phyloP scores from a whole-genome alignment of 352 stramenopile species.

The Phytopythium kandeliae region DNA sequence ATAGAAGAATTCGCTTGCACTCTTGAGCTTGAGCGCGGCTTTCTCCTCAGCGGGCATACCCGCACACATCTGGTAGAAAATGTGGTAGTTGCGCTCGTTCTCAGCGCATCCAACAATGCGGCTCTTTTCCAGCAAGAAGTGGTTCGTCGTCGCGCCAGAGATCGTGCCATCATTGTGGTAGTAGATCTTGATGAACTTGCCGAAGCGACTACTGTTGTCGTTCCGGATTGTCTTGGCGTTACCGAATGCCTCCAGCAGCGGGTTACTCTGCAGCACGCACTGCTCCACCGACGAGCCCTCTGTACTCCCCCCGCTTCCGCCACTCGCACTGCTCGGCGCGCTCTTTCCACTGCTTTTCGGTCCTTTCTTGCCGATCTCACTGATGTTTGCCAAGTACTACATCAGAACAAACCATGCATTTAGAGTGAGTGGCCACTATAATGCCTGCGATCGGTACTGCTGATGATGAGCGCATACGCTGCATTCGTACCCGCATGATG shows the following conservation, averaged over 20 bases:
- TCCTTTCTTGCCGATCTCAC: constrained; percentile 78
- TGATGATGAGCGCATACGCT: not conserved
- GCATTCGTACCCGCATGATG: constrained; percentile 78
- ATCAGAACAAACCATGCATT: constrained; percentile 4
- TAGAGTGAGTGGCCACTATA: constrained; percentile 4
- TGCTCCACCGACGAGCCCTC: constrained; percentile 76
- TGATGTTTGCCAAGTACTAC: constrained; percentile 88
- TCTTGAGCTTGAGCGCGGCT: constrained; percentile 76
- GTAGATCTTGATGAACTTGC: constrained; percentile 96
- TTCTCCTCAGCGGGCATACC: constrained; percentile 69
- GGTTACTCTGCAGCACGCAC: constrained; percentile 91
- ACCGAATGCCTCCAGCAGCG: constrained; percentile 89
- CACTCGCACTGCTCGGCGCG: constrained; percentile 29
- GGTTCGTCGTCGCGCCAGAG: constrained; percentile 90
- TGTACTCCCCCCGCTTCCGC: constrained; percentile 2
- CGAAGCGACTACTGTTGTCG: constrained; percentile 95
- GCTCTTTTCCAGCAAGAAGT: constrained; percentile 98
- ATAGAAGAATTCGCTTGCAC: constrained; percentile 89
- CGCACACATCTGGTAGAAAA: constrained; percentile 97
- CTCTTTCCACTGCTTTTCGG: constrained; percentile 62
- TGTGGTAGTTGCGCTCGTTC: constrained; percentile 98
- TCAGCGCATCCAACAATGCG: constrained; percentile 92
- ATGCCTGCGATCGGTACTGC: not conserved
- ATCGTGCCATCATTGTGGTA: constrained; percentile 91
- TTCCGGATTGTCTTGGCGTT: constrained; percentile 95